Evolutionary conservation across 495 filamentous ascomycete genomes (phyloP), one percentile per base, ranked within the genome.

Genomic region (Viridothelium virens): DNA sequence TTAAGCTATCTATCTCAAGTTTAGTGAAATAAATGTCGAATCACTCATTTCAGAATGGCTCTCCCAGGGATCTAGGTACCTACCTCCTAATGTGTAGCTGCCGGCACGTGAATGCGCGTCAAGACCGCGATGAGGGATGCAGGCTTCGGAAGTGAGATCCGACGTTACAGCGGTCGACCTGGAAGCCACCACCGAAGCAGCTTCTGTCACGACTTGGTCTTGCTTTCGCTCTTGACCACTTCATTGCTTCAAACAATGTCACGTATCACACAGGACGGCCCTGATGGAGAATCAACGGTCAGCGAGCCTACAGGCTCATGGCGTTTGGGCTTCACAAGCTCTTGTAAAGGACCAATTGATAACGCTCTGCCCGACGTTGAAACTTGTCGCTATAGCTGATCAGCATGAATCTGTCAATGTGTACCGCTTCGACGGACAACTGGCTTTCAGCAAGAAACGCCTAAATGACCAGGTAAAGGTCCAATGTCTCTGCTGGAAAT

Each of bases 401-500:
- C 53, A 36, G 10, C 18, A 59, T 36, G 25, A 59, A 3, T 33
- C 53, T 31, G 72, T 91, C 46, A 76, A 82, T 64, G 83, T 89
- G 11, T 89, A 84, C 71, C 79, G 91, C 68, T 70, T 90, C 61
- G 91, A 89, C 63, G 86, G 86, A 0, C 87, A 89, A 70, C 78
- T 81, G 3, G 86, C 89, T 2, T 87, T 93, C 71, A 85, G 89
- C 5, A 65, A 84, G 74, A 77, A 78, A 75, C 64, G 75, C 72
- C 68, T 81, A 75, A 69, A 77, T 74, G 62, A 53, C 7, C 18
- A 31, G 2, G 53, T 9, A 11, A 80, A 77, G 72, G 82, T 80
- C 71, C 81, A 72, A 74, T 79, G 77, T 73, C 46, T 92, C 53
- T 77, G 75, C 63, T 96, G 91, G 92, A 94, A 93, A 75, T 83